These are phyloP conservation scores for Gaertneriomyces semiglobifer DNA, from an alignment of 192 early-diverging fungal genomes.

Conservation along the genomic window DNA sequence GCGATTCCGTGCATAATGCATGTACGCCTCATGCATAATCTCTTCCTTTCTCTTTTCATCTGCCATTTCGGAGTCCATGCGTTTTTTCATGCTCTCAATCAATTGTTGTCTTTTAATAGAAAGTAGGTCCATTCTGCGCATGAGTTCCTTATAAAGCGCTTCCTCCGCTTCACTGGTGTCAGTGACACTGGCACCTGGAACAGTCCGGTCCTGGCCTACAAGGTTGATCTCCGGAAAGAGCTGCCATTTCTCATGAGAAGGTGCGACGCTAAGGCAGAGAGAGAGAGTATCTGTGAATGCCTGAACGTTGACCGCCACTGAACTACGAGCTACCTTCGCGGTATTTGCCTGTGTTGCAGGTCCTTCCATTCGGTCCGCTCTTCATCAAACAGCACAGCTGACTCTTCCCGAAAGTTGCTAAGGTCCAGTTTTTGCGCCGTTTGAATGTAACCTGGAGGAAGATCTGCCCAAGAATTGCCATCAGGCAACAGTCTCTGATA, in stretches of 20 bases:
- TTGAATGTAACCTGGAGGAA: slow-evolving; percentile 34
- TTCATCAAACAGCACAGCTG: slow-evolving; percentile 46
- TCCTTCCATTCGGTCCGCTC: slow-evolving; percentile 23
- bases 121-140: slow-evolving; percentile 8
- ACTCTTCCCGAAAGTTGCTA: slow-evolving; percentile 22
- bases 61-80: slow-evolving; percentile 22
- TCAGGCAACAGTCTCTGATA: not conserved
- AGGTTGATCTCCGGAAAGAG: slow-evolving; percentile 28
- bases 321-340: too few species aligned
- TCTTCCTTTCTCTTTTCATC: slow-evolving; percentile 26
- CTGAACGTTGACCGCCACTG: too few species aligned
- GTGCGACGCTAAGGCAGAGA: not conserved
- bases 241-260: slow-evolving; percentile 7
- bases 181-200: not conserved
- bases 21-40: slow-evolving; percentile 28
- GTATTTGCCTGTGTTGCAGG: not conserved
- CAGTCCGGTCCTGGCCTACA: slow-evolving; percentile 9
- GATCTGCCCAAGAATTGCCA: slow-evolving; percentile 12
- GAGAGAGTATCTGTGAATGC: too few species aligned
- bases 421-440: slow-evolving; percentile 20
- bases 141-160: slow-evolving; percentile 5
- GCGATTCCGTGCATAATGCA: slow-evolving; percentile 29
- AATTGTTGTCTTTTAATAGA: slow-evolving; percentile 10
- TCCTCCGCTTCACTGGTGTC: slow-evolving; percentile 1
- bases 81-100: slow-evolving; percentile 5